phyloP scores from a whole-genome alignment of 2,329 filamentous ascomycete species.

The Beauveria sp. region DNA sequence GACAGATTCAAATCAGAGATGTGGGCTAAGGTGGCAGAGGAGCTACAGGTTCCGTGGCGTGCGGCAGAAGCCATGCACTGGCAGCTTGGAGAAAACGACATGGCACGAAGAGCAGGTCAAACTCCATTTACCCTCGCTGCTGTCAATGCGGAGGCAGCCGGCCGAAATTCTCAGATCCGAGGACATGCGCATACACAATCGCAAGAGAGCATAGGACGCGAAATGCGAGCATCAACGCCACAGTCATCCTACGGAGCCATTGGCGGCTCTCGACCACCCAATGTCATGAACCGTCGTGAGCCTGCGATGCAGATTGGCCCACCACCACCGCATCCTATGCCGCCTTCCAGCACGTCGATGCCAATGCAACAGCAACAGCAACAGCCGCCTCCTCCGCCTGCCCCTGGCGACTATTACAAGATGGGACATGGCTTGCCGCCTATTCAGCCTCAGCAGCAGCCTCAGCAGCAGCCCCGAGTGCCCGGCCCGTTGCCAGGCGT shows the following conservation, averaged over 20 bases:
- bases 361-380: slow-evolving; percentile 17
- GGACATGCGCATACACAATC: slow-evolving; percentile 37
- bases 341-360: slow-evolving; percentile 9
- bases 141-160: slow-evolving; percentile 37
- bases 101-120: slow-evolving; percentile 86
- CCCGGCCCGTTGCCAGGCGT: slow-evolving; percentile 49
- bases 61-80: slow-evolving; percentile 98
- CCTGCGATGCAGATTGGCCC: slow-evolving; percentile 1
- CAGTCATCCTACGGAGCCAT: slow-evolving; percentile 31
- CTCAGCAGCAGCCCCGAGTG: slow-evolving; percentile 25
- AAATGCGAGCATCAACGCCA: slow-evolving; percentile 34
- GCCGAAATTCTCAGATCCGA: slow-evolving; percentile 30
- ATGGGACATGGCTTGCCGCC: slow-evolving; percentile 40
- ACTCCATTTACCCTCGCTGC: slow-evolving; percentile 70
- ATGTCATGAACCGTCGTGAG: slow-evolving; percentile 7
- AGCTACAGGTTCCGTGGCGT: slow-evolving; percentile 92
- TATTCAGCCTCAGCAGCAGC: slow-evolving; percentile 35
- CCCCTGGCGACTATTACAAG: slow-evolving; percentile 26
- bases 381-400: slow-evolving; percentile 19
- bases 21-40: slow-evolving; percentile 93
- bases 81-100: slow-evolving; percentile 88
- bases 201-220: slow-evolving; percentile 37
- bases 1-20: slow-evolving; percentile 91
- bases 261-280: slow-evolving; percentile 13
- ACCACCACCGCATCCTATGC: slow-evolving; percentile 5